phyloP scores from a whole-genome alignment of 1,139 yeast genomes.

The Lodderomyces theae region DNA sequence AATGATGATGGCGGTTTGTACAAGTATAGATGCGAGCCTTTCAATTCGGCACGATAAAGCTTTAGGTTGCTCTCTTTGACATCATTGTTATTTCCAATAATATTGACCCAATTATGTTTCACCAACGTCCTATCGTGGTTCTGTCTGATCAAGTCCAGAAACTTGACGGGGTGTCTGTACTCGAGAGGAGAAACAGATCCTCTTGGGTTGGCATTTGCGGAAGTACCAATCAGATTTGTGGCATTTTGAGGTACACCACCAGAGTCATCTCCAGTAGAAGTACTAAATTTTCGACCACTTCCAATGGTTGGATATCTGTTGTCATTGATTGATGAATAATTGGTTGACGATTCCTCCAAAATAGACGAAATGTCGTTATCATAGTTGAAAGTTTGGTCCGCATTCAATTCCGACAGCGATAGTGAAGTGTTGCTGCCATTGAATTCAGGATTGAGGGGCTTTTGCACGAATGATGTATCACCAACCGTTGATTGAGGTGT shows the following conservation, averaged over 20 bases:
- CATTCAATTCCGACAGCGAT: not conserved
- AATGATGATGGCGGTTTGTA: constrained; percentile 53
- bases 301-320: not conserved
- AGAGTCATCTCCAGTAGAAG: not conserved
- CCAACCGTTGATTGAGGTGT: not conserved
- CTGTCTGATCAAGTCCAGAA: constrained; percentile 24
- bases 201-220: not conserved
- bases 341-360: constrained; percentile 7
- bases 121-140: constrained; percentile 34
- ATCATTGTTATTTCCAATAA: constrained; percentile 26
- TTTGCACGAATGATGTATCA: constrained; percentile 2
- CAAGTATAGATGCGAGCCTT: constrained; percentile 58
- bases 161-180: constrained; percentile 4
- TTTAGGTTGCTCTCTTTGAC: constrained; percentile 40
- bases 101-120: constrained; percentile 47
- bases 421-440: not conserved
- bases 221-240: not conserved
- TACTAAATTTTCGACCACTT: not conserved
- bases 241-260: not conserved
- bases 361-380: constrained; percentile 8
- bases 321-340: constrained; percentile 1
- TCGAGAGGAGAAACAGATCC: not conserved
- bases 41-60: constrained; percentile 59
- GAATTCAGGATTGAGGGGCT: not conserved
- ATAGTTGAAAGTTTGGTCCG: not conserved